Conservation (phyloP, 108 stramenopile species). For the Chaetoceros tenuissimus region DNA sequence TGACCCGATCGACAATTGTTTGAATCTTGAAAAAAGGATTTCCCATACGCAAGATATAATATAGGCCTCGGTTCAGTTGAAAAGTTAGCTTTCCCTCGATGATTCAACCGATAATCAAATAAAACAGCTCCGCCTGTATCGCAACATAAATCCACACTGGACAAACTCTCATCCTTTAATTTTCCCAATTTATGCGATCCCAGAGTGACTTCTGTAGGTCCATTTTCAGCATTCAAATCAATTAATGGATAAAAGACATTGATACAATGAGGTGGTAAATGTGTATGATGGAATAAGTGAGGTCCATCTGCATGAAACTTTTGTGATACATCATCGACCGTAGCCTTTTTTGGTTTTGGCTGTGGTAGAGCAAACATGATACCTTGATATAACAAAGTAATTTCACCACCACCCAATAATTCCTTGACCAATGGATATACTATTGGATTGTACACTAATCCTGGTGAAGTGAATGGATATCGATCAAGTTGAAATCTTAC, state of each 20-base stretch:
- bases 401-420: constrained; percentile 4
- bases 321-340: neutral
- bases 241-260: constrained; percentile 22
- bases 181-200: constrained; percentile 5
- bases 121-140: constrained; percentile 10
- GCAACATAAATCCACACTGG: constrained; percentile 4
- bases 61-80: constrained; percentile 2
- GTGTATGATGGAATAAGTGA: constrained; percentile 7
- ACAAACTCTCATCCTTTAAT: neutral
- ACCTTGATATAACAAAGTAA: constrained; percentile 15
- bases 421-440: constrained; percentile 17
- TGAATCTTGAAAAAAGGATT: constrained; percentile 9
- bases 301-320: constrained; percentile 19
- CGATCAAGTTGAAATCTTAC: constrained; percentile 11
- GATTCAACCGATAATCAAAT: constrained; percentile 14
- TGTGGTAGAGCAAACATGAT: constrained; percentile 12
- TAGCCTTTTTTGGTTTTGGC: neutral
- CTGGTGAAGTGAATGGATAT: constrained; percentile 10
- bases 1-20: constrained; percentile 7
- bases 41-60: constrained; percentile 15
- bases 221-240: constrained; percentile 6
- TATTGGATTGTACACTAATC: constrained; percentile 18
- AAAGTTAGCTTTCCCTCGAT: constrained; percentile 5
- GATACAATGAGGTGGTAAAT: constrained; percentile 18
- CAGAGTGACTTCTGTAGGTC: constrained; percentile 9